These are phyloP conservation scores for Picochlorum sp. DNA, from an alignment of 139 green algal genomes.

Conservation along the genomic window DNA sequence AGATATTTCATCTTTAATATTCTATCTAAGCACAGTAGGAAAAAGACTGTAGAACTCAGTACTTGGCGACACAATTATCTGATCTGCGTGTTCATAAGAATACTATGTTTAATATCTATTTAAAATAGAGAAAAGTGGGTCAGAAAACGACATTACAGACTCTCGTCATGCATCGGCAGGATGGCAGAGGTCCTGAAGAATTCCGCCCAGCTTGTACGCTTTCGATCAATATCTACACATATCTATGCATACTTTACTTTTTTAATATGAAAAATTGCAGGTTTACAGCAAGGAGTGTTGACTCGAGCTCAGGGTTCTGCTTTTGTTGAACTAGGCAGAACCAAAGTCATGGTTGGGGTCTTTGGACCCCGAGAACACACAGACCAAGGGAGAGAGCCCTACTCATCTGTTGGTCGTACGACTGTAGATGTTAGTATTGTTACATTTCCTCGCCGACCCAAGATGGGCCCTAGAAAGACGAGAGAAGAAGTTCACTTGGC, in stretches of 20 bases:
- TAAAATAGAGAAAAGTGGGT: not conserved
- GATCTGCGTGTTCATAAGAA: too few relatives aligned
- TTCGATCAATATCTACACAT: not conserved
- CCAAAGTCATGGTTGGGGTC: conserved; percentile 70
- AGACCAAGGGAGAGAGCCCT: conserved; percentile 34
- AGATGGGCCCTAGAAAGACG: not conserved
- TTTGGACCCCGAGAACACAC: conserved; percentile 58
- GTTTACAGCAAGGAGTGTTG: conserved; percentile 50
- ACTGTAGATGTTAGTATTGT: conserved; percentile 58
- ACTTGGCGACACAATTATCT: too few relatives aligned
- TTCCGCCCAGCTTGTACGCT: conserved; percentile 46
- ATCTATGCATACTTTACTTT: not conserved
- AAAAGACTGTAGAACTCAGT: too few relatives aligned
- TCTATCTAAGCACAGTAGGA: too few relatives aligned
- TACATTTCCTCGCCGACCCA: conserved; percentile 41
- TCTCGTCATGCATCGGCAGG: conserved; percentile 14
- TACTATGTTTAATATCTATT: not conserved
- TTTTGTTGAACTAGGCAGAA: conserved; percentile 63
- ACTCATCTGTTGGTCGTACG: conserved; percentile 48
- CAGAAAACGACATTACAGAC: not conserved
- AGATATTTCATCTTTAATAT: too few relatives aligned
- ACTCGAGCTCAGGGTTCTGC: conserved; percentile 63
- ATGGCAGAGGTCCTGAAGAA: conserved; percentile 42
- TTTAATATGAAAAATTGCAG: conserved; percentile 24
- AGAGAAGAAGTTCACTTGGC: conserved; percentile 36